These are phyloP conservation scores for Ophiocordyceps camponoti-floridani DNA, from an alignment of 2,329 filamentous ascomycete species.

Conservation along the genomic window DNA sequence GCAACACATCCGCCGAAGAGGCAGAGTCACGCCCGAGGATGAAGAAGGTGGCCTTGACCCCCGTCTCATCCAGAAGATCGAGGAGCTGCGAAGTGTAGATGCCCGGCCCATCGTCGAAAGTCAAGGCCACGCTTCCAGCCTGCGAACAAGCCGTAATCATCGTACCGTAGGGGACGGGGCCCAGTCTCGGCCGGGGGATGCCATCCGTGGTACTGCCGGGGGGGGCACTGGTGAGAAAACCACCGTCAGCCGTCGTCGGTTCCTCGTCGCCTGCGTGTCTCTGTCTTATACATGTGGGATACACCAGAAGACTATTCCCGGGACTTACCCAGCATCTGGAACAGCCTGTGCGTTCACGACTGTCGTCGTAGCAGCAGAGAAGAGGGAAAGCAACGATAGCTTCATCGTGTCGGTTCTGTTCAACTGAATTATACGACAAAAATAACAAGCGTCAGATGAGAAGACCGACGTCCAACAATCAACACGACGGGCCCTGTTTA, in stretches of 20 bases:
- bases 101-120: slow-evolving; percentile 29
- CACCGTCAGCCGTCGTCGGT: background rate
- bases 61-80: slow-evolving; percentile 13
- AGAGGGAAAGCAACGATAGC: background rate
- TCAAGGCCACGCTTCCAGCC: slow-evolving; percentile 21
- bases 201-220: background rate
- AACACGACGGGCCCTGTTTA: background rate
- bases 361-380: background rate
- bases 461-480: background rate
- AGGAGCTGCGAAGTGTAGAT: slow-evolving; percentile 18
- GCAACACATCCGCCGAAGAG: slow-evolving; percentile 13
- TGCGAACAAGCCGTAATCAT: slow-evolving; percentile 9
- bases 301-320: no score
- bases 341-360: background rate
- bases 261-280: background rate
- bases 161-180: background rate
- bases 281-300: background rate
- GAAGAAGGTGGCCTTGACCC: slow-evolving; percentile 22
- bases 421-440: background rate
- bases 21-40: slow-evolving; percentile 22
- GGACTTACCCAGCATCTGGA: background rate
- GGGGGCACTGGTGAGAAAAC: background rate
- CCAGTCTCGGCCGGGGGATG: background rate
- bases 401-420: background rate
- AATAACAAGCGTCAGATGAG: background rate